Evolutionary conservation across 805 yeast genomes (phyloP).

Genomic region (Starmerella asiatica): DNA sequence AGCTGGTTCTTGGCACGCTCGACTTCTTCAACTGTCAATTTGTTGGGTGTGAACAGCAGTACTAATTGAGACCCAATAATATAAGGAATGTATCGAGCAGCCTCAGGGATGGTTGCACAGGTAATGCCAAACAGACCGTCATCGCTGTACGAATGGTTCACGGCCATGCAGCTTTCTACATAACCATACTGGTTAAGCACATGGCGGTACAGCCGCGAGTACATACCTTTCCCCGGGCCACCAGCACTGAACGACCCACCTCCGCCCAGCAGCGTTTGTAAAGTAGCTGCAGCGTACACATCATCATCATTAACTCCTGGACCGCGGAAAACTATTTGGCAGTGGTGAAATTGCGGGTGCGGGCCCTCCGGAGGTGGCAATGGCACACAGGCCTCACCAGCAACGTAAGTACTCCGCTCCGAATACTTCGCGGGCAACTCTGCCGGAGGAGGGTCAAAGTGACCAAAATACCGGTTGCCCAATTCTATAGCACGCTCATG

Average conservation of each 20-base stretch:
- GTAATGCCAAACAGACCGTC: constrained; percentile 86
- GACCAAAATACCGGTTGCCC: constrained; percentile 51
- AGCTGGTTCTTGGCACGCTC: constrained; percentile 85
- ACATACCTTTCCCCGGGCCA: constrained; percentile 99
- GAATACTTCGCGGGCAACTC: constrained; percentile 11
- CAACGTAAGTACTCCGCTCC: constrained; percentile 38
- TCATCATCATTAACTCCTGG: constrained; percentile 71
- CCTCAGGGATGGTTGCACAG: constrained; percentile 71
- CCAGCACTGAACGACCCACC: constrained; percentile 98
- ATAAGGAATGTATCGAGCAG: constrained; percentile 72
- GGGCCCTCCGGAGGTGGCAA: constrained; percentile 45
- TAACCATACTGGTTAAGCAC: constrained; percentile 85
- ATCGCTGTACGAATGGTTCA: constrained; percentile 81
- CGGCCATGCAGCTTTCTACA: constrained; percentile 75
- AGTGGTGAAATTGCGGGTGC: constrained; percentile 67
- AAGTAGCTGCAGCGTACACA: constrained; percentile 75
- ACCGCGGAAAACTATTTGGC: constrained; percentile 82
- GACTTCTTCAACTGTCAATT: constrained; percentile 59
- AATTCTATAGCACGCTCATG: constrained; percentile 54
- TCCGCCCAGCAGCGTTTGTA: constrained; percentile 86
- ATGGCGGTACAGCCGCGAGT: constrained; percentile 79
- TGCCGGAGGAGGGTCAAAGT: constrained; percentile 31
- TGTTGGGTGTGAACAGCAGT: constrained; percentile 41
- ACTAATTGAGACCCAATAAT: constrained; percentile 55
- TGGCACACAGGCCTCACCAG: constrained; percentile 45